Conservation (phyloP, 306 rosid genomes). For the Trichosanthes cucumerina region DNA sequence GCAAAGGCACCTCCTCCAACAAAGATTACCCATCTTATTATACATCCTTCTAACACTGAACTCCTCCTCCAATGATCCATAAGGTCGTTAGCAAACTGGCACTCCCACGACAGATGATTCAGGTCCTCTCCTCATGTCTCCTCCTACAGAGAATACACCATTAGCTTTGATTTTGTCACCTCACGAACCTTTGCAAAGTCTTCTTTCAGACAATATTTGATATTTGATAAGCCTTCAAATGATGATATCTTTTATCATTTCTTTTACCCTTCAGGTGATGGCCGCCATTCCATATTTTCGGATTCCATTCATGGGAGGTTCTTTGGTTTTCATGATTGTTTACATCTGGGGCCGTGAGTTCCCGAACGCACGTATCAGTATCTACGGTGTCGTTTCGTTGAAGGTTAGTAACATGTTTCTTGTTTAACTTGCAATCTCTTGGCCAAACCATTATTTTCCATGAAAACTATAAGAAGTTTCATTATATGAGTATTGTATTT, state of each 20-base stretch:
- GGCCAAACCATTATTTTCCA: neutral
- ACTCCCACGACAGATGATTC: no score
- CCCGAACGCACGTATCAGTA: slow-evolving; percentile 43
- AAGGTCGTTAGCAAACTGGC: no score
- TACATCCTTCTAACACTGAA: no score
- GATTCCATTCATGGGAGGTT: slow-evolving; percentile 39
- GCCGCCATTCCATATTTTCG: slow-evolving; percentile 29
- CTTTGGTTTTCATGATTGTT: slow-evolving; percentile 55
- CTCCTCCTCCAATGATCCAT: no score
- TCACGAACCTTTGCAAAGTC: no score
- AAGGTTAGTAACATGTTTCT: slow-evolving; percentile 31
- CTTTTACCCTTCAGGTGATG: slow-evolving; percentile 32
- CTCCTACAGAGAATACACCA: no score
- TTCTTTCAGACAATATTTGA: neutral
- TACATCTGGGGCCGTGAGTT: slow-evolving; percentile 76
- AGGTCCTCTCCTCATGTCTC: no score
- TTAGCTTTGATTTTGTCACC: neutral
- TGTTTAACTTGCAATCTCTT: neutral
- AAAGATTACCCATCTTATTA: no score
- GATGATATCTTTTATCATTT: neutral
- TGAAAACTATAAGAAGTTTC: neutral
- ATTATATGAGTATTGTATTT: neutral
- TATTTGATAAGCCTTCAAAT: neutral
- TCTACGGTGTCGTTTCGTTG: slow-evolving; percentile 54
- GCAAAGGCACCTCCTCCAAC: no score